Base-by-base conservation (phyloP, 352 stramenopile species). In the Sclerospora graminicola region DNA sequence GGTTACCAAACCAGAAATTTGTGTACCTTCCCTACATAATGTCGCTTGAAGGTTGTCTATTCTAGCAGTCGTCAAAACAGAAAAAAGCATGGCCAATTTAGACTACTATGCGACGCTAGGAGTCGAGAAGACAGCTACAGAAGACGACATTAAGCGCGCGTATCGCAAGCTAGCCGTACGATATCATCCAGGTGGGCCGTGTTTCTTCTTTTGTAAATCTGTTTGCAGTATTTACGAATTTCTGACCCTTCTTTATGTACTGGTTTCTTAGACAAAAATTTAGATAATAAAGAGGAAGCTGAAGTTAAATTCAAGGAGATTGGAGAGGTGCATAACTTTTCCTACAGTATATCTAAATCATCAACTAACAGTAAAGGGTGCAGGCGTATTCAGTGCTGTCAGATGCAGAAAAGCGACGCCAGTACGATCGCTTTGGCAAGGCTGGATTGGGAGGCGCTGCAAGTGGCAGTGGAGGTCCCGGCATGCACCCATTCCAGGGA, bases 371-470 rank as follows among this genome's bases (percentile, higher is more conserved):
- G 3, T 6, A 26, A 26, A 6, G 4, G 21, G 21, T 26, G 6
- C 21, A 87, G 75, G 88, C 88, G 16, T 97, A 96, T 52, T 84
- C 87, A 21, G 78, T 96, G 29, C 69, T 97, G 5, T 94, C 82
- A 16, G 89, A 97, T 57, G 69, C 71, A 48, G 67, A 87, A 30
- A 94, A 95, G 64, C 48, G 84, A 20, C 63, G 86, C 38, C 72
- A 87, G 23, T 97, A 97, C 54, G 89, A 97, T 45, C 79, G 89
- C 45, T 97, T 94, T 51, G 88, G 88, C 20, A 89, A 95, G 66
- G 72, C 60, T 24, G 77, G 54, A 7, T 54, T 89, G 26, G 66
- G 64, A 23, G 67, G 69, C 15, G 54, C 56, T 9, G 62, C 48
- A 6, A 57, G 52, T 30, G 60, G 54, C 16, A 60, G 52, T 2